Conservation (phyloP, 768 basidiomycete genomes). For the Pleurotus ostreatus region DNA sequence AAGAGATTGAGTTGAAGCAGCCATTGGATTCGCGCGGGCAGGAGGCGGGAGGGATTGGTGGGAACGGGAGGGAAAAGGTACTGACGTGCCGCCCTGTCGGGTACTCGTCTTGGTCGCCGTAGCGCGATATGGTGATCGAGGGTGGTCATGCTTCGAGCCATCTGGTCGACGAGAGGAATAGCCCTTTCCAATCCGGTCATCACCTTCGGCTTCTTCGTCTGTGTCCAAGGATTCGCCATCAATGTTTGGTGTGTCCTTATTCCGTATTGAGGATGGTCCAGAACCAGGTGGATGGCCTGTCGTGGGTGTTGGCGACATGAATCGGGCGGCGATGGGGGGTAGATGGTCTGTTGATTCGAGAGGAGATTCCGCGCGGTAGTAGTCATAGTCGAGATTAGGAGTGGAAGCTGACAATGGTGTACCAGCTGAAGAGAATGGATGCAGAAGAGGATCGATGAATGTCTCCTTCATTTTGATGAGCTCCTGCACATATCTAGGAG, state of each 20-base stretch:
- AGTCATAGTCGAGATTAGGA: constrained; percentile 64
- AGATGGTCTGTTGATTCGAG: constrained; percentile 70
- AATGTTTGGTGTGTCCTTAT: constrained; percentile 59
- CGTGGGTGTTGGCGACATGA: constrained; percentile 70
- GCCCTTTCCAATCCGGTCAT: constrained; percentile 47
- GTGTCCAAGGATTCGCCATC: constrained; percentile 69
- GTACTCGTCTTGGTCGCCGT: constrained; percentile 37
- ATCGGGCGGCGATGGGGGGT: constrained; percentile 87
- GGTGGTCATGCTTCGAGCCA: constrained; percentile 58
- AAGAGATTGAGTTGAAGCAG: constrained; percentile 70
- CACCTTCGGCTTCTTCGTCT: constrained; percentile 67
- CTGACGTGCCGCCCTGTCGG: constrained; percentile 33
- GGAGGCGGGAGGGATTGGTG: constrained; percentile 75
- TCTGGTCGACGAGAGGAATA: constrained; percentile 29
- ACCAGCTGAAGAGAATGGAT: constrained; percentile 62
- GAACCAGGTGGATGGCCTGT: constrained; percentile 24
- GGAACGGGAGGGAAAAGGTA: constrained; percentile 78
- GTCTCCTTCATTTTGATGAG: constrained; percentile 90
- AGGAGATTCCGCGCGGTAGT: constrained; percentile 66
- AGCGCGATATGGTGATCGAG: constrained; percentile 72
- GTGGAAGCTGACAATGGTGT: constrained; percentile 46
- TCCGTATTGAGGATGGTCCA: constrained; percentile 31
- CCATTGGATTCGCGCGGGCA: constrained; percentile 46
- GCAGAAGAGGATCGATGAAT: constrained; percentile 85
- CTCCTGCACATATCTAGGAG: constrained; percentile 83